Percentiles rank a stretch among this genome's conserved stretches.
Evolutionary conservation across 2,329 filamentous ascomycete genomes (phyloP).

Genomic region (Cryoendolithus antarcticus): DNA sequence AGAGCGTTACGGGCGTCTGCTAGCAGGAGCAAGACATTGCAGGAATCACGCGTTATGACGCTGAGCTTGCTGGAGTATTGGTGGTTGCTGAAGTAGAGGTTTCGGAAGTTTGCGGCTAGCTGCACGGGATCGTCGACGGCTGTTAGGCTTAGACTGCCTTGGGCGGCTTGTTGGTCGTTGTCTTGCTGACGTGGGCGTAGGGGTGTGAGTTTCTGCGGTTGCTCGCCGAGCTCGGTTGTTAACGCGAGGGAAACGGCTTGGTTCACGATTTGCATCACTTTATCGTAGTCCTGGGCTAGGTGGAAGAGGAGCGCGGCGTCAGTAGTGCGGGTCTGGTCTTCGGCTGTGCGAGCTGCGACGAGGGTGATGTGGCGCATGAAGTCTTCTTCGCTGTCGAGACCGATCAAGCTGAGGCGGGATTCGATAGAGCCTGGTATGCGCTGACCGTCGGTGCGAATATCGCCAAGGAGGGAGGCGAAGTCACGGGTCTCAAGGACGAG

Average conservation of each 20-base stretch:
- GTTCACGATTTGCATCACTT: constrained; percentile 78
- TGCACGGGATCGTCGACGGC: constrained; percentile 54
- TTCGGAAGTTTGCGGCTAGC: constrained; percentile 50
- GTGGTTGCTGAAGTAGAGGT: constrained; percentile 48
- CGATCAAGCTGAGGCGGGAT: constrained; percentile 69
- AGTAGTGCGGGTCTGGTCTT: constrained; percentile 84
- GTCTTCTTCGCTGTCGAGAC: constrained; percentile 64
- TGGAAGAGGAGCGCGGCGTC: constrained; percentile 93
- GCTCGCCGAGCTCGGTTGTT: constrained; percentile 71
- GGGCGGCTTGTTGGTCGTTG: constrained; percentile 26
- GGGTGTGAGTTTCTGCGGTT: constrained; percentile 64
- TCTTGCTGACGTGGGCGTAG: constrained; percentile 52
- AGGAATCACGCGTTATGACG: constrained; percentile 44
- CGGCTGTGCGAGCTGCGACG: constrained; percentile 81
- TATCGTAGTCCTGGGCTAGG: constrained; percentile 87
- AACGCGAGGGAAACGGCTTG: constrained; percentile 82
- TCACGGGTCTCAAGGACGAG: constrained; percentile 90
- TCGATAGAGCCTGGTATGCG: constrained; percentile 82
- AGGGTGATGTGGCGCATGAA: constrained; percentile 87
- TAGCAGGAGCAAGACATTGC: constrained; percentile 48
- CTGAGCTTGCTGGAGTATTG: constrained; percentile 50
- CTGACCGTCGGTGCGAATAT: constrained; percentile 74
- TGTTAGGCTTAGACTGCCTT: constrained; percentile 52
- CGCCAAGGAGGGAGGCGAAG: constrained; percentile 85
- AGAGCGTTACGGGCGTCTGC: constrained; percentile 48